These are phyloP conservation scores for Clonostachys rosea DNA, from an alignment of 2,329 filamentous ascomycete species.

Conservation along the genomic window DNA sequence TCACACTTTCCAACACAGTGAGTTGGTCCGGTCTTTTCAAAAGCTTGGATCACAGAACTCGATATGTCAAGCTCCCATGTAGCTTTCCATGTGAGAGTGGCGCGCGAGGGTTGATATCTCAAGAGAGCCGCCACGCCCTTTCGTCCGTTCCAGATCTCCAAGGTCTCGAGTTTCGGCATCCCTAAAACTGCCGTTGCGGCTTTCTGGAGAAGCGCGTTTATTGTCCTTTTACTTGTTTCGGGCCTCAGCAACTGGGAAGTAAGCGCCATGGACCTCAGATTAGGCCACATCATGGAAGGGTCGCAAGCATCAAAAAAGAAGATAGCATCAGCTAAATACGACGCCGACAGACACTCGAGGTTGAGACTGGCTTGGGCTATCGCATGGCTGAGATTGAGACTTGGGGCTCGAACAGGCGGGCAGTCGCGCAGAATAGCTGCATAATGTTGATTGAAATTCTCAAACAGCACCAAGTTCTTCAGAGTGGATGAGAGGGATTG, in stretches of 20 bases:
- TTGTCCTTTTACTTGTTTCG: conserved; percentile 4
- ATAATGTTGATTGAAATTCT: conserved; percentile 25
- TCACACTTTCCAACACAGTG: background rate
- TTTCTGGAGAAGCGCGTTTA: conserved; percentile 12
- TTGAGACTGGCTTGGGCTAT: conserved; percentile 19
- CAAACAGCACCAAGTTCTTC: background rate
- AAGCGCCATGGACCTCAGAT: conserved; percentile 20
- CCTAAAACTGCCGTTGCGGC: conserved; percentile 14
- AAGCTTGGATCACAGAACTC: conserved; percentile 6
- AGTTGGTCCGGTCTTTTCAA: conserved; percentile 8
- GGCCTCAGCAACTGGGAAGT: conserved; percentile 18
- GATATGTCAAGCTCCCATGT: conserved; percentile 5
- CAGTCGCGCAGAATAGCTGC: background rate
- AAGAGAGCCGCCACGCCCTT: conserved; percentile 13
- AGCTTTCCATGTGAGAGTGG: conserved; percentile 7
- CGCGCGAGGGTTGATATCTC: conserved; percentile 7
- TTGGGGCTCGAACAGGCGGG: conserved; percentile 12
- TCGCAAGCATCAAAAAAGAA: conserved; percentile 18
- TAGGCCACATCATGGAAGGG: conserved; percentile 17
- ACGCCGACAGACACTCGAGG: conserved; percentile 18
- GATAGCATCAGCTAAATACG: conserved; percentile 21
- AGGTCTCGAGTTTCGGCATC: conserved; percentile 20
- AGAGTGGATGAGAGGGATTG: conserved; percentile 6
- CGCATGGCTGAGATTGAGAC: conserved; percentile 13
- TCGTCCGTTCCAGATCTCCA: conserved; percentile 25